Base-by-base conservation (phyloP, 2,329 filamentous ascomycete species). In the Phaeosphaeria sp. region DNA sequence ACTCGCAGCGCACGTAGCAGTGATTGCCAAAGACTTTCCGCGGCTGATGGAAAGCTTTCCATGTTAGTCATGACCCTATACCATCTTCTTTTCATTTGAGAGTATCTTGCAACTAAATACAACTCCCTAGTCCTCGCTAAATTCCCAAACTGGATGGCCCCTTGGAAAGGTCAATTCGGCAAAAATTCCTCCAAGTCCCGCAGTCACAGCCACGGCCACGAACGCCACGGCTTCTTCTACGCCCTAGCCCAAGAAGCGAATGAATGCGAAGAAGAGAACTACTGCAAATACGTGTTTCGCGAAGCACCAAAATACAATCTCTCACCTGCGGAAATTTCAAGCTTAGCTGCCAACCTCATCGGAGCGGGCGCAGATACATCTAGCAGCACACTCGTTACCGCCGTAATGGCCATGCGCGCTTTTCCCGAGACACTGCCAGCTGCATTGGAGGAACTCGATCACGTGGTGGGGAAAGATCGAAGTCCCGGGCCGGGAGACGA, bases 31-130 rank as follows among this genome's bases (percentile, higher is more conserved):
- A 66, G 80, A 73, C 0, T 85, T 86, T 59, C 84, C 84, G 4
- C 85, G 85, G 80, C 71, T 86, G 25, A 79, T 85, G 72, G 83
- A 85, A 67, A 85, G 83, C 0, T 85, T 85, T 55, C 83, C 83
- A 1, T 71, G 64, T 69, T 52, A 55, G 64, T 44, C 20, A 39
- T n/a, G n/a, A n/a, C n/a, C n/a, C n/a, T n/a, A 39, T n/a, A 6
- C 36, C 17, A 7, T n/a, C 15, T 39, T 39, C 36, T 5, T 17
- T 36, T 36, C 30, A 13, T 39, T n/a, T n/a, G 3, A 2, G 17
- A 17, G 4, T 13, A 39, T n/a, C 11, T 17, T n/a, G 5, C n/a
- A 6, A n/a, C 15, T 39, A n/a, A 39, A 4, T 2, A 1, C n/a
- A 39, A 13, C 7, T 39, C 36, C 4, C 4, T 6, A 39, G 71